Evolutionary conservation across 2,329 filamentous ascomycete genomes (phyloP).

Genomic region (Beauveria pseudobassiana): DNA sequence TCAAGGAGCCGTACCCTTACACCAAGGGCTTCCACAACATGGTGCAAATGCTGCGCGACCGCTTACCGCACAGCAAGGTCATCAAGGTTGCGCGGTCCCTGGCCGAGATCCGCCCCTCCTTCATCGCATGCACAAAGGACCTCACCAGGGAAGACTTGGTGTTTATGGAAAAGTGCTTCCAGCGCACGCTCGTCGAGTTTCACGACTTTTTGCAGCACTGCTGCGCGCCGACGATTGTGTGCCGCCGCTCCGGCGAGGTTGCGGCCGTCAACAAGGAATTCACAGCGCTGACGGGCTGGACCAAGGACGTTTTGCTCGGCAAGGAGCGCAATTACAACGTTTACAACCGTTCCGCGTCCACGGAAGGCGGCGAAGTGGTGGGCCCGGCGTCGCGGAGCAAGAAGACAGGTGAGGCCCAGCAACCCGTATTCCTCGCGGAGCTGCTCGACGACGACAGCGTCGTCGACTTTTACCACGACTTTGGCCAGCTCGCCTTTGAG

Average conservation of each 20-base stretch:
- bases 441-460: constrained; percentile 89
- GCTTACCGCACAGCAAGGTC: constrained; percentile 70
- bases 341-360: constrained; percentile 51
- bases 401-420: constrained; percentile 44
- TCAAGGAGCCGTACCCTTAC: constrained; percentile 88
- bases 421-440: constrained; percentile 86
- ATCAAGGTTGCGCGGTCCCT: constrained; percentile 80
- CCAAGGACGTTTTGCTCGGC: constrained; percentile 78
- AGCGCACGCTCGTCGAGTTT: constrained; percentile 85
- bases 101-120: constrained; percentile 82
- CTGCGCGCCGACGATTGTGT: constrained; percentile 86
- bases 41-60: constrained; percentile 69
- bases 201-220: constrained; percentile 86
- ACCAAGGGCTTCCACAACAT: constrained; percentile 85
- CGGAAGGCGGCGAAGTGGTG: constrained; percentile 28
- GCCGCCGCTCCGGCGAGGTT: constrained; percentile 87
- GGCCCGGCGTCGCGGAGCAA: constrained; percentile 33
- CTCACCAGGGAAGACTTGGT: constrained; percentile 82
- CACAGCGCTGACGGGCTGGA: constrained; percentile 91
- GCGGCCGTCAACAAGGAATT: constrained; percentile 95
- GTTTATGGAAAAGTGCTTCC: constrained; percentile 97
- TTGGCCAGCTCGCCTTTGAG: constrained; percentile 84
- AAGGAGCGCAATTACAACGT: constrained; percentile 82
- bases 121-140: constrained; percentile 87
- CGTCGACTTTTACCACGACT: constrained; percentile 93